Conservation (phyloP, 2,329 filamentous ascomycete species). For the Anthostomella pinea region DNA sequence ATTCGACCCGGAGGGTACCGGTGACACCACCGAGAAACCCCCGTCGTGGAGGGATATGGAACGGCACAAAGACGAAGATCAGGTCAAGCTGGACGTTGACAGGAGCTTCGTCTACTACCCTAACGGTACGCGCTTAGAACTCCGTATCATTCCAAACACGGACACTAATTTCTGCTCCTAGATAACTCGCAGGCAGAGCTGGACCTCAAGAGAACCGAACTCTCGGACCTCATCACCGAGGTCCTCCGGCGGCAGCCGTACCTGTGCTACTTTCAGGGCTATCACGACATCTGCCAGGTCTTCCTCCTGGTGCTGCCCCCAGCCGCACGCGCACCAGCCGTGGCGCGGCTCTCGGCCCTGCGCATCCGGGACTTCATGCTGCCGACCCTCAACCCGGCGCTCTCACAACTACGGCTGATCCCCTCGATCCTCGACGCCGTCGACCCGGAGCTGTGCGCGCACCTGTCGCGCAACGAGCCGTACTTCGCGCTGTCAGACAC, state of each 20-base stretch:
- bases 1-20: slow-evolving; percentile 18
- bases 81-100: slow-evolving; percentile 89
- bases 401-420: slow-evolving; percentile 82
- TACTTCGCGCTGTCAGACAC: slow-evolving; percentile 94
- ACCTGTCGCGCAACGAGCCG: slow-evolving; percentile 76
- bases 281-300: slow-evolving; percentile 97
- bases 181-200: slow-evolving; percentile 69
- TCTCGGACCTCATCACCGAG: slow-evolving; percentile 76
- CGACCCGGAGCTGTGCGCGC: slow-evolving; percentile 68
- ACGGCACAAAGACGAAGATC: slow-evolving; percentile 81
- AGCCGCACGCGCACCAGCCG: slow-evolving; percentile 56
- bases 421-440: slow-evolving; percentile 73
- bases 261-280: slow-evolving; percentile 96
- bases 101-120: slow-evolving; percentile 98
- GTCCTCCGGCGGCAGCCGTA: slow-evolving; percentile 78
- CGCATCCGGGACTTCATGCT: slow-evolving; percentile 98
- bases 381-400: slow-evolving; percentile 74
- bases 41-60: slow-evolving; percentile 61
- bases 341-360: slow-evolving; percentile 80
- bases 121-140: slow-evolving; percentile 66
- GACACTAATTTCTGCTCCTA: slow-evolving; percentile 33
- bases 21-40: slow-evolving; percentile 15
- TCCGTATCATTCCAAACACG: no score
- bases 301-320: slow-evolving; percentile 79
- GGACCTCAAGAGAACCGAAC: slow-evolving; percentile 66